Conservation (phyloP, 495 filamentous ascomycete genomes). For the Lepidopterella palustris region DNA sequence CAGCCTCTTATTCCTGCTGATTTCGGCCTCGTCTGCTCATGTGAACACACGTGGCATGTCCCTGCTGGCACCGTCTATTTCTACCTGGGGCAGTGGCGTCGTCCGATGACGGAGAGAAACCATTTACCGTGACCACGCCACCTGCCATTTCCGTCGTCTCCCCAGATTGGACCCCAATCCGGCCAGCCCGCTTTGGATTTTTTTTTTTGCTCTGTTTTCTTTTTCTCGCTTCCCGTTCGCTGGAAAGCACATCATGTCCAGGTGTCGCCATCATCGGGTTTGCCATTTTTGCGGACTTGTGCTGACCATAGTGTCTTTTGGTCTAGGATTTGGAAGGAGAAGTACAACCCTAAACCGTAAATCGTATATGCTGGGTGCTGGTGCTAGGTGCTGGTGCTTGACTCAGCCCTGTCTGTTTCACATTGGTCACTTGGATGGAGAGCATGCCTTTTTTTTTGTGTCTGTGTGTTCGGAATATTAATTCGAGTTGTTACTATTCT, state of each 20-base stretch:
- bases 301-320: conserved; percentile 12
- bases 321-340: conserved; percentile 91
- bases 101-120: neutral
- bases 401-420: too few species aligned
- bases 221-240: neutral
- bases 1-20: neutral
- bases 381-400: too few species aligned
- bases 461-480: too few species aligned
- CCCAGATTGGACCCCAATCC: neutral
- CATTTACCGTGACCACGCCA: too few species aligned
- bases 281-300: conserved; percentile 6
- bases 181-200: neutral
- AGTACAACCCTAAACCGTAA: conserved; percentile 65
- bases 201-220: neutral
- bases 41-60: conserved; percentile 26
- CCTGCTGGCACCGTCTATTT: conserved; percentile 17
- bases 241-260: neutral
- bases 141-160: neutral
- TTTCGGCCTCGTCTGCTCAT: neutral
- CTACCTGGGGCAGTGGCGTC: too few species aligned
- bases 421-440: too few species aligned
- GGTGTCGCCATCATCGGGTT: neutral
- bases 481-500: too few species aligned
- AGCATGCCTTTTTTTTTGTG: too few species aligned
- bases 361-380: neutral